Percentiles rank a stretch among this genome's conserved stretches.
Evolutionary conservation across 352 stramenopile species (phyloP).

Genomic region (Aphanomyces astaci): DNA sequence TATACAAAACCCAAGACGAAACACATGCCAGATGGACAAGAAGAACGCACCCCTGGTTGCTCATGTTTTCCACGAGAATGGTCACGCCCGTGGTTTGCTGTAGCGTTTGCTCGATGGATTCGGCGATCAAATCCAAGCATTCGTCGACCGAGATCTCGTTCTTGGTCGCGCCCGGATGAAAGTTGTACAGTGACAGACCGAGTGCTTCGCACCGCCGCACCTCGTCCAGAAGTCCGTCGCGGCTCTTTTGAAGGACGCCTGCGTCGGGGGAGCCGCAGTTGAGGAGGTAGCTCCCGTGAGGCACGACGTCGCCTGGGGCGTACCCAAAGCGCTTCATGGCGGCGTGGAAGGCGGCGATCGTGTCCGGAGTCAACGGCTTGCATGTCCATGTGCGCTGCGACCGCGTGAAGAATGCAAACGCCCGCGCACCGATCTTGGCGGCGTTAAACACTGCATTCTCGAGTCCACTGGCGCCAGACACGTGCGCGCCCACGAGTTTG

Average conservation of each 20-base stretch:
- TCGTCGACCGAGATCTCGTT: slow-evolving; percentile 15
- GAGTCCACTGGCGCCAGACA: slow-evolving; percentile 33
- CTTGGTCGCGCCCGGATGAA: slow-evolving; percentile 34
- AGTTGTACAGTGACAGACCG: slow-evolving; percentile 35
- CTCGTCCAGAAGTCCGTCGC: slow-evolving; percentile 37
- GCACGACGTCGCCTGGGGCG: slow-evolving; percentile 28
- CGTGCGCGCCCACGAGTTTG: slow-evolving; percentile 37
- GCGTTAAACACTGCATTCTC: slow-evolving; percentile 33
- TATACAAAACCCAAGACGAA: too few relatives aligned
- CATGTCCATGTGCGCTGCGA: slow-evolving; percentile 34
- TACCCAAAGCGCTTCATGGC: slow-evolving; percentile 20
- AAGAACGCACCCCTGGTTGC: slow-evolving; percentile 32
- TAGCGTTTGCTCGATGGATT: slow-evolving; percentile 32
- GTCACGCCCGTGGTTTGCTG: slow-evolving; percentile 27
- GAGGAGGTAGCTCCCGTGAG: slow-evolving; percentile 42
- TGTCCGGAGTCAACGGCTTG: slow-evolving; percentile 23
- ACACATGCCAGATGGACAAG: background rate
- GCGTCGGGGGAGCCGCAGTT: slow-evolving; percentile 38
- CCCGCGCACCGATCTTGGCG: slow-evolving; percentile 26
- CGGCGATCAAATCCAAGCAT: slow-evolving; percentile 31
- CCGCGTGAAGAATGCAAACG: slow-evolving; percentile 37
- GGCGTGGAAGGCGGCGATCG: slow-evolving; percentile 25
- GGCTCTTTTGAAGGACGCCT: slow-evolving; percentile 30
- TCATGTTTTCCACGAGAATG: slow-evolving; percentile 42
- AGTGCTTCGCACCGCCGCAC: slow-evolving; percentile 35